Evolutionary conservation across 2,329 filamentous ascomycete genomes (phyloP).

Genomic region (Arthroderma sp.): DNA sequence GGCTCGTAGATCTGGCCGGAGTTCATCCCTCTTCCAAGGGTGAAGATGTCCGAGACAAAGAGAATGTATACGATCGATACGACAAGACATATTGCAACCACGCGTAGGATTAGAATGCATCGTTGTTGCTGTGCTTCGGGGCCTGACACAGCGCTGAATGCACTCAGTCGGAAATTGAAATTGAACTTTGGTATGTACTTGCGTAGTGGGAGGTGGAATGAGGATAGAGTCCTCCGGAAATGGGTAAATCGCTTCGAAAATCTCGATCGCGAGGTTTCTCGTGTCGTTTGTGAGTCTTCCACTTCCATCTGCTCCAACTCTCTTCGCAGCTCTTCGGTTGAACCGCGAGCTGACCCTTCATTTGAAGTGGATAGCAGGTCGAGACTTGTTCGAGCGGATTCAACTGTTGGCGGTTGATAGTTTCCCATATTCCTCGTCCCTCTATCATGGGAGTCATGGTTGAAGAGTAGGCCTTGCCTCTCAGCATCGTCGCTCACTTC

Average conservation of each 20-base stretch:
- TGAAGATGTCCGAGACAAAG: constrained; percentile 74
- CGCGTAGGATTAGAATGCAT: constrained; percentile 56
- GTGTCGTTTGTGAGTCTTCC: constrained; percentile 45
- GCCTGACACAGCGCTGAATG: constrained; percentile 15
- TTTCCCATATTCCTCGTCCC: constrained; percentile 15
- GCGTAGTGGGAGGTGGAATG: constrained; percentile 39
- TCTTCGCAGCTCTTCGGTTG: constrained; percentile 54
- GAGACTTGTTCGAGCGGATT: constrained; percentile 56
- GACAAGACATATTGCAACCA: constrained; percentile 63
- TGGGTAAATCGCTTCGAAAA: constrained; percentile 44
- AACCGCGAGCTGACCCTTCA: constrained; percentile 40
- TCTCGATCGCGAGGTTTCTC: constrained; percentile 21
- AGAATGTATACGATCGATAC: constrained; percentile 68
- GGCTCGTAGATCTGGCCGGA: constrained; percentile 65
- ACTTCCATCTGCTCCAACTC: constrained; percentile 87
- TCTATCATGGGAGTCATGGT: constrained; percentile 33
- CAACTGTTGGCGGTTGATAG: constrained; percentile 71
- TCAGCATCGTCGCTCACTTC: constrained; percentile 59
- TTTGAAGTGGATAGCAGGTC: constrained; percentile 42
- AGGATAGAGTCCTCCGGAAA: constrained; percentile 44
- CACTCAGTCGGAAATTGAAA: constrained; percentile 27
- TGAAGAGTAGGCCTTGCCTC: constrained; percentile 59
- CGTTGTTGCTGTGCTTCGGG: constrained; percentile 32
- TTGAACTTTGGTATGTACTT: constrained; percentile 31
- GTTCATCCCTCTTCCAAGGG: constrained; percentile 49